Evolutionary conservation across 1,284 basidiomycete species (phyloP), one percentile per base, ranked within the genome.

Genomic region (Athelia psychrophila): DNA sequence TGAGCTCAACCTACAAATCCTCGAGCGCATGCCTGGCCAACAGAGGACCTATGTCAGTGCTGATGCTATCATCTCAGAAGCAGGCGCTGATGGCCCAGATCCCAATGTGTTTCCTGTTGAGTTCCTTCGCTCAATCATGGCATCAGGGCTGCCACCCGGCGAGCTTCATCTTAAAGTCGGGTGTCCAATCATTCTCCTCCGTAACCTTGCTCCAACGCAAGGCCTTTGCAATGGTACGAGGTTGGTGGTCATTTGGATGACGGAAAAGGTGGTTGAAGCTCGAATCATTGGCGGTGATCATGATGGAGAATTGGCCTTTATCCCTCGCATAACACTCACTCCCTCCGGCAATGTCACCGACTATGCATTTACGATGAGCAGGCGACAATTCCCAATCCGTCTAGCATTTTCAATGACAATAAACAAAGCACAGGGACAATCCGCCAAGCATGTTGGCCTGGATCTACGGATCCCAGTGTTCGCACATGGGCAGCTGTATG

Each of bases 341-440:
- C 59, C 65, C 35, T 51, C 56, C 5, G 51, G 48, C 33, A n/a
- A n/a, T n/a, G n/a, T n/a, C n/a, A 47, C 47, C 8, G 51, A 58
- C 12, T 58, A 62, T 35, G 47, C 57, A 3, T 66, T 73, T 50
- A 46, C 48, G 6, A 51, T 73, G 12, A 49, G 38, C 0, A 51
- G 63, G 2, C 54, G 54, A 0, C 69, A 73, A 54, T 68, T 67
- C 46, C 68, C 66, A 18, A 54, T 73, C 2, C 44, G 52, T 4
- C 56, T 72, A 2, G 68, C 69, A 12, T 74, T 73, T 59, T 64
- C 69, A 12, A 66, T 74, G 60, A 67, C 33, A 57, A 70, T 74
- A 49, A 73, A 74, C 58, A 74, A 73, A 47, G 52, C 68, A 3
- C 72, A 74, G 53, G 72, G 72, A 1, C 72, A 73, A 51, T 71